Evolutionary conservation across 2,329 filamentous ascomycete species (phyloP).

Genomic region (Teratosphaeria viscida): DNA sequence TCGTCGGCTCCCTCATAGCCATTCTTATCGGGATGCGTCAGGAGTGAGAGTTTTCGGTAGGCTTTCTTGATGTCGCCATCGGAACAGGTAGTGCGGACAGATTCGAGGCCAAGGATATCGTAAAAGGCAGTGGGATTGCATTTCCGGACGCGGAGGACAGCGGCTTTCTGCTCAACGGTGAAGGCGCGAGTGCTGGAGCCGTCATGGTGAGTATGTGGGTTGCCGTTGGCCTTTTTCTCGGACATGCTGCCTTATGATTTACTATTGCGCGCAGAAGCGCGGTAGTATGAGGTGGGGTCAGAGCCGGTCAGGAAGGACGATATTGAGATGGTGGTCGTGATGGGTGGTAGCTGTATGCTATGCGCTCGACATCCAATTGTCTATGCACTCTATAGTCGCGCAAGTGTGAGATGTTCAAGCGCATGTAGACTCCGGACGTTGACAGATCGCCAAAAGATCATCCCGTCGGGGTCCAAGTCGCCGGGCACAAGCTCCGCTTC

Average conservation of each 20-base stretch:
- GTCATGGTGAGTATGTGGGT: slow-evolving; percentile 49
- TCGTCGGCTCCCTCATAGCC: slow-evolving; percentile 91
- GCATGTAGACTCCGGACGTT: background rate
- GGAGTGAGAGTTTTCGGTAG: slow-evolving; percentile 83
- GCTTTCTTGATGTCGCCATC: slow-evolving; percentile 94
- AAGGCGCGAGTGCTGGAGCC: slow-evolving; percentile 67
- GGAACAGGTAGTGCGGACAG: slow-evolving; percentile 52
- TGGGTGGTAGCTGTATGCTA: background rate
- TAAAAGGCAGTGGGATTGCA: slow-evolving; percentile 86
- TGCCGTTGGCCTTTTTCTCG: slow-evolving; percentile 5
- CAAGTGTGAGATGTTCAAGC: background rate
- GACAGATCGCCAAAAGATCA: background rate
- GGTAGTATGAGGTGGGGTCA: slow-evolving; percentile 1
- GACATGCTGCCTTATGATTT: slow-evolving; percentile 3
- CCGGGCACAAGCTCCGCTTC: background rate
- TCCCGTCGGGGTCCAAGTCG: background rate
- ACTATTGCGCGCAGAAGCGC: background rate
- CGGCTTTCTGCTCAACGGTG: slow-evolving; percentile 82
- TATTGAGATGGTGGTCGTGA: background rate
- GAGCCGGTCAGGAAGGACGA: background rate
- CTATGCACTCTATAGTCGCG: background rate
- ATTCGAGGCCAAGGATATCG: slow-evolving; percentile 73
- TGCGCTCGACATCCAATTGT: background rate
- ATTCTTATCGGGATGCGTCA: slow-evolving; percentile 99
- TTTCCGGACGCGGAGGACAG: slow-evolving; percentile 76